These are phyloP conservation scores for Cutaneotrichosporon cyanovorans DNA, from an alignment of 1,284 basidiomycete genomes.

Conservation along the genomic window DNA sequence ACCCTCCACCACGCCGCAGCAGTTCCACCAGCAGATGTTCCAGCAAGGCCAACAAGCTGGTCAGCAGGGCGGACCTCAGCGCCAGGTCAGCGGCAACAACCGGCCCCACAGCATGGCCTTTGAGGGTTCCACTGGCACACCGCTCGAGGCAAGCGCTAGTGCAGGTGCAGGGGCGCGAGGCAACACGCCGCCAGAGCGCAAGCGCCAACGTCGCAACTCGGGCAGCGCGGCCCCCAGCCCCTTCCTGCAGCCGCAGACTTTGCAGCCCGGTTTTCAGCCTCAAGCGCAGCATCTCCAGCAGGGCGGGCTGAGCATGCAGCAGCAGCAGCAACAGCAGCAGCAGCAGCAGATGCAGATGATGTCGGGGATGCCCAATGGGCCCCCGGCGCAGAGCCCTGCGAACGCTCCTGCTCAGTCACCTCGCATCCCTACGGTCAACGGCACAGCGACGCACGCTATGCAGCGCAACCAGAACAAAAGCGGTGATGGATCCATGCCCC, in stretches of 20 bases:
- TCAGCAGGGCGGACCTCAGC: constrained; percentile 14
- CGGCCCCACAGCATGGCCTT: constrained; percentile 15
- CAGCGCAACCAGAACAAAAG: constrained; percentile 35
- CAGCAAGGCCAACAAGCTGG: constrained; percentile 6
- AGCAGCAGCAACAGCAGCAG: too few species aligned
- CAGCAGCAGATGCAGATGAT: constrained; percentile 15
- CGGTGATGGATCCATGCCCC: constrained; percentile 33
- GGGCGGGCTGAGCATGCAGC: constrained; percentile 5
- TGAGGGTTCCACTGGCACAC: constrained; percentile 14
- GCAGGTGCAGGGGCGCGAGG: constrained; percentile 8
- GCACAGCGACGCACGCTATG: constrained; percentile 21
- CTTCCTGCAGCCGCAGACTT: constrained; percentile 22
- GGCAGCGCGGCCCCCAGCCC: constrained; percentile 30
- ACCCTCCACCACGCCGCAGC: constrained; percentile 11
- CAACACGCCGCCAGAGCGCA: constrained; percentile 35
- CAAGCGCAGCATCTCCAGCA: background rate
- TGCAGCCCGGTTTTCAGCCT: constrained; percentile 13
- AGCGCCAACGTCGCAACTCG: constrained; percentile 35
- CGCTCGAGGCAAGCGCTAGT: background rate
- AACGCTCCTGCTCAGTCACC: constrained; percentile 12
- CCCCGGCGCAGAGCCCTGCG: constrained; percentile 12
- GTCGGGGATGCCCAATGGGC: constrained; percentile 10
- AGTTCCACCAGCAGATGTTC: constrained; percentile 13
- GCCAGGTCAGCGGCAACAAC: constrained; percentile 16
- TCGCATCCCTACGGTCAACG: constrained; percentile 9